Percentiles rank a stretch among this genome's conserved stretches.
Conservation (phyloP, 805 yeast species). For the Candida ipomoeae region DNA sequence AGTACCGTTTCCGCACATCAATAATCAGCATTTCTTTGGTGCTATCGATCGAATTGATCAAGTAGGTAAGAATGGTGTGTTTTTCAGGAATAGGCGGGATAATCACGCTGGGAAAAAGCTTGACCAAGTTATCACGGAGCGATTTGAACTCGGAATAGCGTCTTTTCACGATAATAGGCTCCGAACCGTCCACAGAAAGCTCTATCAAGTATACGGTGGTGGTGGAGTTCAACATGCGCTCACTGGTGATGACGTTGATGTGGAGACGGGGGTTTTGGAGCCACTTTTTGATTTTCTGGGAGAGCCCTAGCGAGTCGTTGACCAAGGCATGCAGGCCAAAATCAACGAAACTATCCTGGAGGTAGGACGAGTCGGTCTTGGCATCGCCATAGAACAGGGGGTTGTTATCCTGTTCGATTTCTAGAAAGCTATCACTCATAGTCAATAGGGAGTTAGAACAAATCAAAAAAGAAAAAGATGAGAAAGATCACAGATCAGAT, state of each 20-base stretch:
- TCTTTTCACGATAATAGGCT: slow-evolving; percentile 34
- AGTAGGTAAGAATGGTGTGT: slow-evolving; percentile 43
- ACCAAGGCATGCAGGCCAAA: slow-evolving; percentile 15
- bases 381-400: slow-evolving; percentile 35
- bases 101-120: slow-evolving; percentile 37
- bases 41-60: slow-evolving; percentile 37
- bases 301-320: slow-evolving; percentile 17
- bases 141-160: slow-evolving; percentile 44
- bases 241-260: slow-evolving; percentile 33
- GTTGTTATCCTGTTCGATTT: slow-evolving; percentile 43
- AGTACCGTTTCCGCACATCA: slow-evolving; percentile 46
- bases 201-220: slow-evolving; percentile 38
- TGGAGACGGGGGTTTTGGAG: slow-evolving; percentile 24
- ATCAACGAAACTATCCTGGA: slow-evolving; percentile 15
- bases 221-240: slow-evolving; percentile 31
- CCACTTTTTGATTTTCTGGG: slow-evolving; percentile 24
- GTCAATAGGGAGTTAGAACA: background rate
- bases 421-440: slow-evolving; percentile 27
- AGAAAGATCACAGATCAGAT: background rate
- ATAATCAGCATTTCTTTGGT: slow-evolving; percentile 36
- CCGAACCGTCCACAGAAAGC: slow-evolving; percentile 14
- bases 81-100: slow-evolving; percentile 46
- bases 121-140: slow-evolving; percentile 33
- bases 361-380: slow-evolving; percentile 2
- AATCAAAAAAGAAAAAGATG: background rate